These are phyloP conservation scores for Mycena vulgaris DNA, from an alignment of 768 basidiomycete genomes.

Conservation along the genomic window DNA sequence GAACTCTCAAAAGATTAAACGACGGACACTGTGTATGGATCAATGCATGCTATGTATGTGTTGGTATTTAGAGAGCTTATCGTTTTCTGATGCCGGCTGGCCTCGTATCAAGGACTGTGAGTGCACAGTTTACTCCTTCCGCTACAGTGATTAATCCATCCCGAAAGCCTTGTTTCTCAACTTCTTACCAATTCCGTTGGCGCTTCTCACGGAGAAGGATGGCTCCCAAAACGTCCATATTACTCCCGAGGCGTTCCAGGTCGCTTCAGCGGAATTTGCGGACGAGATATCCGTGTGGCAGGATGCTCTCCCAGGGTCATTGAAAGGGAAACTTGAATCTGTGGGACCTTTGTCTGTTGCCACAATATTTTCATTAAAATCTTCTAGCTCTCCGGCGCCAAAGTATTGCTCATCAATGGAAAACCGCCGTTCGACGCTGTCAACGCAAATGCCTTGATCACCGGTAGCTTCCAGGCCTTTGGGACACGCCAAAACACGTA, in stretches of 20 bases:
- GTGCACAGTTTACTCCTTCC: not conserved
- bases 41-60: constrained; percentile 70
- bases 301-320: constrained; percentile 59
- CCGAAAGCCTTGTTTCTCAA: constrained; percentile 59
- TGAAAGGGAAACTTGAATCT: constrained; percentile 63
- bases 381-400: constrained; percentile 62
- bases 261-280: constrained; percentile 65
- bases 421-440: constrained; percentile 65
- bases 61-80: constrained; percentile 26
- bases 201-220: constrained; percentile 60
- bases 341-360: constrained; percentile 45
- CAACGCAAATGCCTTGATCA: constrained; percentile 64
- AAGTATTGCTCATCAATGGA: constrained; percentile 68
- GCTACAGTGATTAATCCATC: too few relatives aligned
- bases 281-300: constrained; percentile 71
- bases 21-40: constrained; percentile 75
- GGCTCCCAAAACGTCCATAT: constrained; percentile 66
- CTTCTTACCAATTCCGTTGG: constrained; percentile 68
- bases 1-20: constrained; percentile 68
- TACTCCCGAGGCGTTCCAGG: constrained; percentile 67
- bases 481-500: constrained; percentile 66
- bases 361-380: not conserved
- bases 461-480: constrained; percentile 68
- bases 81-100: not conserved
- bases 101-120: constrained; percentile 26